Percentiles rank a stretch among this genome's conserved stretches.
Evolutionary conservation across 768 basidiomycete species (phyloP).

Genomic region (Amanita molliuscula): DNA sequence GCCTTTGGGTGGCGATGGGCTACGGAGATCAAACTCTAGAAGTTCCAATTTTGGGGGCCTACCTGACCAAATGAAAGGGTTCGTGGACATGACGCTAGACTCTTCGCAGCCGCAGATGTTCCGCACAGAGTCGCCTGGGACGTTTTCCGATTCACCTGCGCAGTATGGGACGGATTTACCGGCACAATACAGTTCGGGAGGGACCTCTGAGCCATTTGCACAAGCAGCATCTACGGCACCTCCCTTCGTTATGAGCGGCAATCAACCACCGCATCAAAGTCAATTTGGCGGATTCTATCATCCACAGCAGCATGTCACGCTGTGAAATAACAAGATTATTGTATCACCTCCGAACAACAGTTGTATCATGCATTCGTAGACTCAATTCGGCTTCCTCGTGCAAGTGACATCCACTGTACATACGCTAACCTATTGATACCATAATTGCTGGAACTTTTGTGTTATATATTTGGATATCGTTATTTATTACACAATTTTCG

Average conservation of each 20-base stretch:
- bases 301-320: constrained; percentile 16
- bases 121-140: constrained; percentile 29
- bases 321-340: constrained; percentile 9
- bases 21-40: constrained; percentile 27
- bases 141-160: constrained; percentile 24
- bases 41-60: constrained; percentile 29
- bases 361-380: neutral
- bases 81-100: constrained; percentile 27
- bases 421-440: neutral
- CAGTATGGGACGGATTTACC: constrained; percentile 28
- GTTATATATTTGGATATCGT: neutral
- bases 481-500: neutral
- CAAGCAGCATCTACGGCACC: constrained; percentile 2
- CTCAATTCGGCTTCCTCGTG: neutral
- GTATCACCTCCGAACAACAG: neutral
- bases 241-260: constrained; percentile 7
- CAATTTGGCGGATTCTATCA: constrained; percentile 12
- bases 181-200: constrained; percentile 12
- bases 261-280: constrained; percentile 12
- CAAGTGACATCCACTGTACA: neutral
- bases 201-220: constrained; percentile 7
- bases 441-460: neutral
- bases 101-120: constrained; percentile 17
- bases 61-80: constrained; percentile 35
- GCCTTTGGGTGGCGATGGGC: constrained; percentile 23